phyloP scores from a whole-genome alignment of 2,329 filamentous ascomycete species.

The Aspergillus japonicus region DNA sequence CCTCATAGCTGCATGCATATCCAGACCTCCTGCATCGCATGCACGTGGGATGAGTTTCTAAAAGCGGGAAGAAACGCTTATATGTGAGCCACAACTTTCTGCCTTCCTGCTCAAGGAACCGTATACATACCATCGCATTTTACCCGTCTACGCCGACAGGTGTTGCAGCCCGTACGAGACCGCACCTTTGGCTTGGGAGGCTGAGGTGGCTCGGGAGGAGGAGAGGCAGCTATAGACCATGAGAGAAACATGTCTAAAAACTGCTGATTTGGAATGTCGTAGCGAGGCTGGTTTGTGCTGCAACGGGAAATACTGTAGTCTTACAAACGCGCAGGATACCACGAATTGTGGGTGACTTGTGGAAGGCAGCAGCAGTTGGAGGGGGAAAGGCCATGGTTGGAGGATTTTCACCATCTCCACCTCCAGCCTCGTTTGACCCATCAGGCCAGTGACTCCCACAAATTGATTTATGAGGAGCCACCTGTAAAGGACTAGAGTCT shows the following conservation, averaged over 20 bases:
- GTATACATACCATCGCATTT: conserved; percentile 8
- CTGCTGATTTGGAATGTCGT: not conserved
- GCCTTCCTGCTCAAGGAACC: not conserved
- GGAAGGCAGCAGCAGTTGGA: not conserved
- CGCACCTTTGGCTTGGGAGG: not conserved
- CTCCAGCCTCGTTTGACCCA: not conserved
- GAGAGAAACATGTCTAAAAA: not conserved
- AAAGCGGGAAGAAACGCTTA: not conserved
- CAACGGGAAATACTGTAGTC: not conserved
- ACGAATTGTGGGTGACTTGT: not conserved
- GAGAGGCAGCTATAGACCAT: conserved; percentile 1
- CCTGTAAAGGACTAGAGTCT: no score
- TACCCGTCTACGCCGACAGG: conserved; percentile 9
- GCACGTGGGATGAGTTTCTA: conserved; percentile 6
- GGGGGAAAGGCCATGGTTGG: not conserved
- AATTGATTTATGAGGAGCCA: no score
- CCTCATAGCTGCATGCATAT: conserved; percentile 3
- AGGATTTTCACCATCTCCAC: not conserved
- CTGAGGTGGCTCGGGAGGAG: not conserved
- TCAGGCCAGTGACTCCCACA: not conserved
- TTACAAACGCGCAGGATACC: not conserved
- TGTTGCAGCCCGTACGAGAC: conserved; percentile 7
- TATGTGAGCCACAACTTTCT: not conserved
- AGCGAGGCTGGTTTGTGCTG: not conserved
- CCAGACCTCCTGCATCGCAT: conserved; percentile 6